Conservation (phyloP, 2,329 filamentous ascomycete species). For the Cladosporium colombiae region DNA sequence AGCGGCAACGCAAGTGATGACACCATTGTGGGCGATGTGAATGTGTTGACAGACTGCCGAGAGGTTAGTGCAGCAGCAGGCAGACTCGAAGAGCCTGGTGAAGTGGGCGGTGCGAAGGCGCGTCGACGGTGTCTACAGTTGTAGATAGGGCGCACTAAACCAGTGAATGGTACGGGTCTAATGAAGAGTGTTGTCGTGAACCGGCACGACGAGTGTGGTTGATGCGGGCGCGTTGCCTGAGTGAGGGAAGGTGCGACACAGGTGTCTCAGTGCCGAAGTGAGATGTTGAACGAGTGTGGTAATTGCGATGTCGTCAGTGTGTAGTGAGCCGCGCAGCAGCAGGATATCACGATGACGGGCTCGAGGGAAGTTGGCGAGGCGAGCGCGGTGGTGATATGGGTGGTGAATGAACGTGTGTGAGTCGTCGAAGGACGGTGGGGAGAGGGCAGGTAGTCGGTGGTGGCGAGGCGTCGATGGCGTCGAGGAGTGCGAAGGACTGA, state of each 20-base stretch:
- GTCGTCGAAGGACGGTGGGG: slow-evolving; percentile 11
- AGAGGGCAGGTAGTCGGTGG: not conserved
- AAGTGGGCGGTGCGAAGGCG: not conserved
- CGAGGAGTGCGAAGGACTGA: not conserved
- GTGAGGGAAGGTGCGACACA: slow-evolving; percentile 14
- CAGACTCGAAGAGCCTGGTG: slow-evolving; percentile 11
- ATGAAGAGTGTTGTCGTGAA: slow-evolving; percentile 13
- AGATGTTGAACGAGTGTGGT: slow-evolving; percentile 13
- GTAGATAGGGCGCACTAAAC: slow-evolving; percentile 8
- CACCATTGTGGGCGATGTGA: slow-evolving; percentile 11
- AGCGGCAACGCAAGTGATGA: slow-evolving; percentile 13
- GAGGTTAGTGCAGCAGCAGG: not conserved
- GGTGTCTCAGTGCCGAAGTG: slow-evolving; percentile 9
- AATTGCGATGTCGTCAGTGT: not conserved
- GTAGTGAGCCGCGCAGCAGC: slow-evolving; percentile 17
- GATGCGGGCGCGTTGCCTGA: slow-evolving; percentile 18
- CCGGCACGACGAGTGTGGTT: slow-evolving; percentile 10
- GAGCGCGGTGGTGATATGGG: not conserved
- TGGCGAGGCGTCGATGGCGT: slow-evolving; percentile 2
- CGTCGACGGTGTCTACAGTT: slow-evolving; percentile 7
- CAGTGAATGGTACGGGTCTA: slow-evolving; percentile 16
- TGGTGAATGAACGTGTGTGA: slow-evolving; percentile 15
- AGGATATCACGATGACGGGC: not conserved
- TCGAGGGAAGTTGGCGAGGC: not conserved
- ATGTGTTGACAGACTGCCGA: not conserved